Evolutionary conservation across 1,139 yeast species (phyloP), one percentile per base, ranked within the genome.

Genomic region (Ogataea hybrid): DNA sequence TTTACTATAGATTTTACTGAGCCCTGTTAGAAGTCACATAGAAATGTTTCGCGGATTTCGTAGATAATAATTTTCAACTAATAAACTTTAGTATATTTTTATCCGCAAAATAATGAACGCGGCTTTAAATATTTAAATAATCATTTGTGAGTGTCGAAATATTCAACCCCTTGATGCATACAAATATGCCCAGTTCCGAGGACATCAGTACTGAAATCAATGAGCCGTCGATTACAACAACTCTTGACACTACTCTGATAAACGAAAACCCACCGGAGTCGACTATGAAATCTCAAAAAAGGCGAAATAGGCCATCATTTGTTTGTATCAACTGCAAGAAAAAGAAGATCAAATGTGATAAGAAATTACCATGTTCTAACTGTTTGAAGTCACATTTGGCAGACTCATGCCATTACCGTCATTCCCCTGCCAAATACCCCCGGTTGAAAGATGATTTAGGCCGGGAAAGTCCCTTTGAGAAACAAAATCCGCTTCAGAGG

Each of bases 71-170:
- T 16, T 5, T 16, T 16, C 4, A 3, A 16, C 5, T 16, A 16
- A 16, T 16, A 16, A 16, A 16, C 17, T 16, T 5, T 16, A 16
- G 17, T 16, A 16, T 3, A 3, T 18, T 18, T 18, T 18, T 5
- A n/a, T 18, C 20, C 20, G 20, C 20, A 18, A 18, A 18, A 18
- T 18, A 18, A 18, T 18, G 7, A 18, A 5, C 20, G 5, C 20
- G 25, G 25, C 25, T n/a, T 23, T 65, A 6, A 80, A 81, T 52
- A 92, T 70, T 1, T 88, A 90, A 1, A 79, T 87, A 47, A 84
- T 80, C 7, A 23, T 11, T 23, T 23, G 6, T 18, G 20, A 18
- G 6, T 18, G 7, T 18, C 6, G 20, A 6, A 18, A 18, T 18
- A 5, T 18, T 4, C 2, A 18, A 4, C 7, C 6, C 20, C 20